These are phyloP conservation scores for Yueomyces sp. DNA, from an alignment of 1,139 yeast species.

Conservation along the genomic window DNA sequence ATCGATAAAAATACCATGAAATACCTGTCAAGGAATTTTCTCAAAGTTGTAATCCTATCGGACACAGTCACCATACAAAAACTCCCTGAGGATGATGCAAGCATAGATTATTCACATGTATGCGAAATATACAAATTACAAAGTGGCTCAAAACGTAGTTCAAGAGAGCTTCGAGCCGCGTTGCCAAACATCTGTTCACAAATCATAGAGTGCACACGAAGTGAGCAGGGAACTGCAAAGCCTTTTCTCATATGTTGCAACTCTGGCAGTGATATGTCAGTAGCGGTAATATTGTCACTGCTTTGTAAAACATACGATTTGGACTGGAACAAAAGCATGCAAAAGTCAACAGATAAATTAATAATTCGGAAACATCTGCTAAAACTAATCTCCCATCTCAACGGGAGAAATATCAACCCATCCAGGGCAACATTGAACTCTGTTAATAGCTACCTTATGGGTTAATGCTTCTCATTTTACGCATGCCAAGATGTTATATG, in stretches of 20 bases:
- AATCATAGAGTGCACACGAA: background rate
- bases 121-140: slow-evolving; percentile 4
- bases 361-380: slow-evolving; percentile 47
- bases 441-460: slow-evolving; percentile 38
- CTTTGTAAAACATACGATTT: slow-evolving; percentile 35
- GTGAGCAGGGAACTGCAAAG: slow-evolving; percentile 1
- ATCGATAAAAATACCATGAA: slow-evolving; percentile 4
- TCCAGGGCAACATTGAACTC: slow-evolving; percentile 67
- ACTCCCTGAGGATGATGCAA: background rate
- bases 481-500: too few relatives aligned
- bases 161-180: slow-evolving; percentile 13
- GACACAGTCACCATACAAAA: slow-evolving; percentile 4
- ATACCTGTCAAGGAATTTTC: slow-evolving; percentile 6
- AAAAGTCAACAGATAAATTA: slow-evolving; percentile 31
- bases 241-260: slow-evolving; percentile 42
- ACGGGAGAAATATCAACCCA: slow-evolving; percentile 41
- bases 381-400: slow-evolving; percentile 30
- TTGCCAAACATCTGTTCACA: slow-evolving; percentile 10
- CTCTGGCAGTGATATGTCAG: slow-evolving; percentile 52
- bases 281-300: slow-evolving; percentile 44
- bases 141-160: slow-evolving; percentile 21
- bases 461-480: background rate
- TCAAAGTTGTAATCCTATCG: slow-evolving; percentile 12
- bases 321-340: slow-evolving; percentile 26
- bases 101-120: background rate